Percentiles rank a stretch among this genome's conserved stretches.
phyloP scores from a whole-genome alignment of 1,139 yeast genomes.

The Lodderomyces pseudojiufengensis region DNA sequence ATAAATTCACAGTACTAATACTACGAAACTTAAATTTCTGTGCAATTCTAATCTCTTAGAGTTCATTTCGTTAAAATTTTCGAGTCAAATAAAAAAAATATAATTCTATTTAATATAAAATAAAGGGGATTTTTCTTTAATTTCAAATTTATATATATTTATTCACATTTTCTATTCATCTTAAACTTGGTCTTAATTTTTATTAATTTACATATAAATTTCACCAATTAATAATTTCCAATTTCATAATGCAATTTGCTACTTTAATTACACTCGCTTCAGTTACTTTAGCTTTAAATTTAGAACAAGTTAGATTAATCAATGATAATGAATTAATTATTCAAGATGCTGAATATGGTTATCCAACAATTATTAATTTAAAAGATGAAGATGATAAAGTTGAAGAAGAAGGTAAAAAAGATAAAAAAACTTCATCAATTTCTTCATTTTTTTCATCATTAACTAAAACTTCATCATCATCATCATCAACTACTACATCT shows the following conservation, averaged over 20 bases:
- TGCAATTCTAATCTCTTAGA: no score
- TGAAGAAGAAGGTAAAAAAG: constrained; percentile 7
- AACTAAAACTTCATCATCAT: constrained; percentile 4
- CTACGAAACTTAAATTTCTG: no score
- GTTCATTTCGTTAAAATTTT: no score
- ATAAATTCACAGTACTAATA: no score
- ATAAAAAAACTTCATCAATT: constrained; percentile 9
- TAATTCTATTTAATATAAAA: no score
- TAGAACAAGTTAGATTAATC: constrained; percentile 15
- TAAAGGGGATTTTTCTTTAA: no score
- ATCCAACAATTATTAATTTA: constrained; percentile 13
- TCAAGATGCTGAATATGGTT: constrained; percentile 13
- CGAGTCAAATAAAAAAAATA: no score
- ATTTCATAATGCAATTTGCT: constrained; percentile 12
- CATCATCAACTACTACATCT: constrained; percentile 8
- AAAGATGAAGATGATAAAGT: constrained; percentile 13
- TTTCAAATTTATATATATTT: no score
- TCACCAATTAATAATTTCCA: no score
- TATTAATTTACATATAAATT: no score
- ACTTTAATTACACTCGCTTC: constrained; percentile 14
- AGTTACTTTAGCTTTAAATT: constrained; percentile 13
- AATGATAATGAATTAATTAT: constrained; percentile 15
- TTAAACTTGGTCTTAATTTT: no score
- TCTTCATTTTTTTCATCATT: constrained; percentile 5
- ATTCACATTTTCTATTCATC: no score